Evolutionary conservation across 306 rosid species (phyloP).

Genomic region (Castanea mollissima): DNA sequence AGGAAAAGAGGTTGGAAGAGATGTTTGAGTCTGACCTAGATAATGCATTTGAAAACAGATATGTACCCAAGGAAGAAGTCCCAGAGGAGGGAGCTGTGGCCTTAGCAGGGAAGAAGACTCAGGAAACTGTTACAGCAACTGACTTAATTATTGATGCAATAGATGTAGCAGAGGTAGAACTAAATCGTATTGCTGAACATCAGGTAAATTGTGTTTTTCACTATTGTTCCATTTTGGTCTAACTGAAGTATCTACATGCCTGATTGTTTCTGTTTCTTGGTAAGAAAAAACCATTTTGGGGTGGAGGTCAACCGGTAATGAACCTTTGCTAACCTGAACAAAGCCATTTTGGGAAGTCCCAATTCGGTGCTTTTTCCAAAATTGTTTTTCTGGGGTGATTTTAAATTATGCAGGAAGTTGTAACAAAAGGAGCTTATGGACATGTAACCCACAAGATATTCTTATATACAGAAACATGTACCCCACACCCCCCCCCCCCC

Average conservation of each 20-base stretch:
- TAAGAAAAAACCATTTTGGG: background rate
- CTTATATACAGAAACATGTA: background rate
- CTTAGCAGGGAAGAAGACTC: constrained; percentile 79
- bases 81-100: constrained; percentile 97
- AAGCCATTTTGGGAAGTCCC: background rate
- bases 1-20: constrained; percentile 86
- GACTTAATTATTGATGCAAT: constrained; percentile 82
- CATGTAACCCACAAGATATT: background rate
- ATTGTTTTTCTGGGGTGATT: background rate
- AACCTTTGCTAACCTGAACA: too few relatives aligned
- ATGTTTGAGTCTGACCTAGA: constrained; percentile 79
- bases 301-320: background rate
- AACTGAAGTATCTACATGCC: background rate
- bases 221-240: background rate
- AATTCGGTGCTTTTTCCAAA: background rate
- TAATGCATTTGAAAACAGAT: constrained; percentile 63
- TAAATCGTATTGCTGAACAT: constrained; percentile 56
- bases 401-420: background rate
- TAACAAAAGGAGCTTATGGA: background rate
- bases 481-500: too few relatives aligned
- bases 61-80: constrained; percentile 64
- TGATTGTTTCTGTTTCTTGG: background rate
- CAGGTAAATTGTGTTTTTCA: constrained; percentile 44
- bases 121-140: constrained; percentile 84
- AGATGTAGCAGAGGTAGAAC: constrained; percentile 74